Conservation (phyloP, 208 protist species). For the Leishmania turanica region DNA sequence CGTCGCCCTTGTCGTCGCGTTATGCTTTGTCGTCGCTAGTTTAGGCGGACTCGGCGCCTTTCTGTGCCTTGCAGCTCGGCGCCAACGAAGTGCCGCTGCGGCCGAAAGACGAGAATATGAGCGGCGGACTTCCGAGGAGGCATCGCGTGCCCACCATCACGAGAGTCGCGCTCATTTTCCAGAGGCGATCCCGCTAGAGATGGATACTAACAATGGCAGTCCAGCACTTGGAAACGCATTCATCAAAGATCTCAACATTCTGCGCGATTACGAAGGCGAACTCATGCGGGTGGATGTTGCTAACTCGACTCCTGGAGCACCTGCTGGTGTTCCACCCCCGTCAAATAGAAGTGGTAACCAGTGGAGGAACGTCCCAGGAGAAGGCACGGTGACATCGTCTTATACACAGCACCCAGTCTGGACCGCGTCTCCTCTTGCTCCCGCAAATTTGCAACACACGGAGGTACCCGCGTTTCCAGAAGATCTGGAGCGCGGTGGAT, state of each 20-base stretch:
- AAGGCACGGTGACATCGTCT: neutral
- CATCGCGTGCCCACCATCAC: neutral
- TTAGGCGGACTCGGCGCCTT: neutral
- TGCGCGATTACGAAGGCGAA: conserved; percentile 10
- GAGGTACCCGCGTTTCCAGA: conserved; percentile 1
- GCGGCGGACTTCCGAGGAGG: neutral
- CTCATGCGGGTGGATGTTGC: conserved; percentile 18
- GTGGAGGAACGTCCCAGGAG: neutral
- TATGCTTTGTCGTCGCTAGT: neutral
- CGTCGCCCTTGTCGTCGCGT: neutral
- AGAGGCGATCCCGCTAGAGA: neutral
- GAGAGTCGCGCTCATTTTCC: neutral
- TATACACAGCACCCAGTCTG: neutral
- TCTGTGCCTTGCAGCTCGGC: neutral
- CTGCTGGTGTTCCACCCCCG: neutral
- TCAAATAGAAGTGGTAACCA: neutral
- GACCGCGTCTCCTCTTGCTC: neutral
- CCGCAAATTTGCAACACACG: neutral
- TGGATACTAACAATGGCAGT: neutral
- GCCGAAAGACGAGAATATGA: neutral
- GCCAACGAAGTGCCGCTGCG: neutral
- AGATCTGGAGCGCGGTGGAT: conserved; percentile 20
- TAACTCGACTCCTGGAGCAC: neutral
- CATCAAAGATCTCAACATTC: conserved; percentile 11
- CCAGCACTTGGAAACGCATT: neutral